A percentile compares a stretch with the other conserved stretches of the same genome.
Conservation (phyloP, 768 basidiomycete species). For the Sporobolomyces pararoseus region DNA sequence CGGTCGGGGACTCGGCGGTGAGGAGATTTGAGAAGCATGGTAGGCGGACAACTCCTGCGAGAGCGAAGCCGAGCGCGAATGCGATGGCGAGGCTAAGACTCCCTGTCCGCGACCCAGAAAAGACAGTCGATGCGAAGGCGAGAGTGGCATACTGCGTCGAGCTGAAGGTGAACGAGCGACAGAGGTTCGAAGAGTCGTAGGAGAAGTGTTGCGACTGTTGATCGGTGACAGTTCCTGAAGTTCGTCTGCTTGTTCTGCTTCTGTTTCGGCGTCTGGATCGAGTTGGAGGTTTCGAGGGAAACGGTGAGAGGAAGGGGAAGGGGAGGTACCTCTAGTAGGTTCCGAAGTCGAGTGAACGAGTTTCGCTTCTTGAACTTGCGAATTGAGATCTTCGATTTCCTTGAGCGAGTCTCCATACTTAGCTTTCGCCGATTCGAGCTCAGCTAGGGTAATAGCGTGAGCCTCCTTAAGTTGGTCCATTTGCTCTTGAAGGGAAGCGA, state of each 20-base stretch:
- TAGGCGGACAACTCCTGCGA: constrained; percentile 68
- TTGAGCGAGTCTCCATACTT: constrained; percentile 86
- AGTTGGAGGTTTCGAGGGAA: not conserved
- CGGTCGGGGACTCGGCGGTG: constrained; percentile 38
- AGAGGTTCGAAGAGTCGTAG: constrained; percentile 7
- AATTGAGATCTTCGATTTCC: constrained; percentile 86
- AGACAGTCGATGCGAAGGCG: constrained; percentile 39
- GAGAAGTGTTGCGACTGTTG: constrained; percentile 16
- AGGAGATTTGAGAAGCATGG: constrained; percentile 47
- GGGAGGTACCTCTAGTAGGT: not conserved
- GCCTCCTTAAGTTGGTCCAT: constrained; percentile 72
- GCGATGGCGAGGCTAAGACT: constrained; percentile 54
- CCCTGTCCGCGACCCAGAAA: constrained; percentile 45
- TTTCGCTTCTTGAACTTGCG: constrained; percentile 83
- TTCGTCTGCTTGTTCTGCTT: constrained; percentile 22
- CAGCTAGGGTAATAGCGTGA: constrained; percentile 71
- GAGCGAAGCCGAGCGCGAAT: constrained; percentile 88
- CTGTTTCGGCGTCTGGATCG: not conserved
- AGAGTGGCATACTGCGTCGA: constrained; percentile 43
- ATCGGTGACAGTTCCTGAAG: constrained; percentile 24
- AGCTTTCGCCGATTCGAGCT: constrained; percentile 68
- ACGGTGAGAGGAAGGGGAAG: constrained; percentile 1
- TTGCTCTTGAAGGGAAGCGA: constrained; percentile 57
- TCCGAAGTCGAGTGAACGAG: constrained; percentile 48
- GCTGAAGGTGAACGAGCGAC: constrained; percentile 37